A percentile compares a stretch with the other conserved stretches of the same genome.
Evolutionary conservation across 345 rosid species (phyloP).

Genomic region (Gossypium anomalum): DNA sequence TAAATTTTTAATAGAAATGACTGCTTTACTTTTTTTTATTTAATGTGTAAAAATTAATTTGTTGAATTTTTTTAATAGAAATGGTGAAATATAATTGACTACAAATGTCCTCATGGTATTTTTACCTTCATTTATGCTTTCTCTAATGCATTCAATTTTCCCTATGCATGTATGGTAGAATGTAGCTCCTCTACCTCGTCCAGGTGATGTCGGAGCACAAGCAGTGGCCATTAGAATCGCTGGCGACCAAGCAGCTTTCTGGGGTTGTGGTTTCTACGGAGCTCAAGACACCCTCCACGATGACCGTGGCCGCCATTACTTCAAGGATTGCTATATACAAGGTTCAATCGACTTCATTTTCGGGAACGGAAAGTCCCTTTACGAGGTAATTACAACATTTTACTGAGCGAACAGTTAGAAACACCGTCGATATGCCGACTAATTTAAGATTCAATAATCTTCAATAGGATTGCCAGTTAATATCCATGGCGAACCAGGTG

Average conservation of each 20-base stretch:
- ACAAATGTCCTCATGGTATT: no score
- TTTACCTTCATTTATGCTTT: neutral
- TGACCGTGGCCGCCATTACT: conserved; percentile 36
- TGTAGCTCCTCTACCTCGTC: conserved; percentile 74
- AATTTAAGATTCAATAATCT: neutral
- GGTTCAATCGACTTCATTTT: conserved; percentile 95
- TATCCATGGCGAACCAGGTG: conserved; percentile 75
- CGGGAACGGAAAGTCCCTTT: conserved; percentile 75
- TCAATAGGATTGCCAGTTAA: conserved; percentile 52
- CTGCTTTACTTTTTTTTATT: no score
- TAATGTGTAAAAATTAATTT: no score
- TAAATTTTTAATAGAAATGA: no score
- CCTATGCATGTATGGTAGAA: conserved; percentile 34
- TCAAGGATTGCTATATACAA: conserved; percentile 73
- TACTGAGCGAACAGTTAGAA: neutral
- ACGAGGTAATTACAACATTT: conserved; percentile 37
- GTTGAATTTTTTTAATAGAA: no score
- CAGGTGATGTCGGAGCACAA: conserved; percentile 76
- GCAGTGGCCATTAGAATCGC: conserved; percentile 77
- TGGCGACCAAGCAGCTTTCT: conserved; percentile 68
- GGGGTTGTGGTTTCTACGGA: conserved; percentile 92
- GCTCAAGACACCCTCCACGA: conserved; percentile 98
- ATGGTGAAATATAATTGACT: no score
- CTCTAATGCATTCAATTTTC: neutral
- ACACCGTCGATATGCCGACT: neutral